These are phyloP conservation scores for Lachnellula occidentalis DNA, from an alignment of 2,329 filamentous ascomycete genomes.

Conservation along the genomic window DNA sequence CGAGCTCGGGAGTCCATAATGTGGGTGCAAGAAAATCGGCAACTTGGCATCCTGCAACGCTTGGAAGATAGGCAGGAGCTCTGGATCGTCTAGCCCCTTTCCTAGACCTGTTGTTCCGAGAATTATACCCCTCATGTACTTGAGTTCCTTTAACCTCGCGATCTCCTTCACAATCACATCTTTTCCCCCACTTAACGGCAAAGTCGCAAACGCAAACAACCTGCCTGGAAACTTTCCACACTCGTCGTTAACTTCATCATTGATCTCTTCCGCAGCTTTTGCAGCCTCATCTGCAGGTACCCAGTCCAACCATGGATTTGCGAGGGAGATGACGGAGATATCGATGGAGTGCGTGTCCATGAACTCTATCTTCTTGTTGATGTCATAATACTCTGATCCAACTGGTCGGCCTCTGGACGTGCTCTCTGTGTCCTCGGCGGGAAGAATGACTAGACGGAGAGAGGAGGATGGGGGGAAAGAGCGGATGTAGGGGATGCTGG, in stretches of 20 bases:
- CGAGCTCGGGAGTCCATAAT: conserved; percentile 77
- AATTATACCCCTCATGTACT: conserved; percentile 76
- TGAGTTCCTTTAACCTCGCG: conserved; percentile 52
- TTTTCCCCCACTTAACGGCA: conserved; percentile 67
- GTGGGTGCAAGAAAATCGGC: conserved; percentile 80
- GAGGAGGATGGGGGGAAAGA: conserved; percentile 52
- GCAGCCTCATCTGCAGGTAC: conserved; percentile 56
- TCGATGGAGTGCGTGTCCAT: conserved; percentile 82
- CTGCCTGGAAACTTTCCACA: conserved; percentile 61
- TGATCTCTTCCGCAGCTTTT: conserved; percentile 61
- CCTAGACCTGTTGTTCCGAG: conserved; percentile 81
- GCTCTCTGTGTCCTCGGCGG: conserved; percentile 47
- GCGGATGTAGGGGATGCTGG: conserved; percentile 65
- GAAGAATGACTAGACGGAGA: conserved; percentile 62
- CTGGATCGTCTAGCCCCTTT: conserved; percentile 71
- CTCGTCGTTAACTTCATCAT: conserved; percentile 69
- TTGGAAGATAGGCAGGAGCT: conserved; percentile 65
- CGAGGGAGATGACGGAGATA: conserved; percentile 79
- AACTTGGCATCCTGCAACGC: conserved; percentile 60
- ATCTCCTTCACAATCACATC: conserved; percentile 62
- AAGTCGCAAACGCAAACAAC: conserved; percentile 76
- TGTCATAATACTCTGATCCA: conserved; percentile 76
- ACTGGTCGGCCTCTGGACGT: conserved; percentile 73
- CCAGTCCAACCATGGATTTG: conserved; percentile 94
- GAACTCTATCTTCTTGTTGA: conserved; percentile 74